These are phyloP conservation scores for Diaporthe ampelina DNA, from an alignment of 2,329 filamentous ascomycete species.

Conservation along the genomic window DNA sequence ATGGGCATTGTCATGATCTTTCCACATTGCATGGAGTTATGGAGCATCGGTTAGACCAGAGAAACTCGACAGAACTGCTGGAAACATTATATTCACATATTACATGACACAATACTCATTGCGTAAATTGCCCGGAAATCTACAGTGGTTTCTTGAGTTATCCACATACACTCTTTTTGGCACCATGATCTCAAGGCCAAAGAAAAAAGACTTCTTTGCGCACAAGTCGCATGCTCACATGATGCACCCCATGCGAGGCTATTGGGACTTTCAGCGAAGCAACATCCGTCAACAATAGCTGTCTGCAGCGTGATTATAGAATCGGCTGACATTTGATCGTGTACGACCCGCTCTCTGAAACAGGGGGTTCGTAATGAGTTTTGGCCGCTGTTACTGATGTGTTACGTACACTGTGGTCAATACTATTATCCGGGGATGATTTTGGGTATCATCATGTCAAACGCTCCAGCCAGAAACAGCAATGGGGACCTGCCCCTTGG, in stretches of 20 bases:
- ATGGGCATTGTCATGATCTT: background rate
- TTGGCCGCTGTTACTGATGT: too few relatives aligned
- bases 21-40: background rate
- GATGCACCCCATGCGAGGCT: background rate
- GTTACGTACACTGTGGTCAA: background rate
- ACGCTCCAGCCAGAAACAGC: background rate
- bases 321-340: background rate
- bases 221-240: background rate
- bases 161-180: too few relatives aligned
- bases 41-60: background rate
- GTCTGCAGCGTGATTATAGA: background rate
- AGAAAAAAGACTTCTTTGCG: background rate
- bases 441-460: background rate
- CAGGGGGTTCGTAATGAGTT: background rate
- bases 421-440: background rate
- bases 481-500: background rate
- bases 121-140: background rate
- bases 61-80: background rate
- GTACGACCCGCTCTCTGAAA: background rate
- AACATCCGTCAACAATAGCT: background rate
- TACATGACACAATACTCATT: background rate
- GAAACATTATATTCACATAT: background rate
- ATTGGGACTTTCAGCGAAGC: background rate
- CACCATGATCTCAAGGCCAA: too few relatives aligned
- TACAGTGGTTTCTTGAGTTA: background rate